Percentiles rank a stretch among this genome's conserved stretches.
Evolutionary conservation across 305 asterid species (phyloP).

Genomic region (Solanum hybrid): DNA sequence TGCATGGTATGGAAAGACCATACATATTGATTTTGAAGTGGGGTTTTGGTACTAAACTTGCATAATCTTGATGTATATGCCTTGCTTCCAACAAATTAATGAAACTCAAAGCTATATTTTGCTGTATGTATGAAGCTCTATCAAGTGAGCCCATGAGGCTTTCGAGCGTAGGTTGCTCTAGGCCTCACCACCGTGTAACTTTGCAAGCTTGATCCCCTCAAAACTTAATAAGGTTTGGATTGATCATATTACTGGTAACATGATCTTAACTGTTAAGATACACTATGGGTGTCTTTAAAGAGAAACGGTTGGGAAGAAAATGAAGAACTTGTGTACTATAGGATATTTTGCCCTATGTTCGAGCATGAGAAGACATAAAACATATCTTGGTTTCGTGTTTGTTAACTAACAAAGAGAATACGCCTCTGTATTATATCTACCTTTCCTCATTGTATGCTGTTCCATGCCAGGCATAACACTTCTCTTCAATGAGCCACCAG

Average conservation of each 20-base stretch:
- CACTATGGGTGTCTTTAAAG: not conserved
- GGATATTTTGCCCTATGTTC: not conserved
- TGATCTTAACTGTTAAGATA: not conserved
- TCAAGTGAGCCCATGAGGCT: not conserved
- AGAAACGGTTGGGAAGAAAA: not conserved
- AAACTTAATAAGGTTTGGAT: not conserved
- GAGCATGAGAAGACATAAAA: not conserved
- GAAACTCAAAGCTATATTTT: not conserved
- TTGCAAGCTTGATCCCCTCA: not conserved
- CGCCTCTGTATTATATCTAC: not conserved
- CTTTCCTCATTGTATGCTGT: conserved; percentile 19
- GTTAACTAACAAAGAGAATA: not conserved
- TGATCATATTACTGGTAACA: not conserved
- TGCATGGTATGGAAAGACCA: not conserved
- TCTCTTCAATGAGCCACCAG: conserved; percentile 93
- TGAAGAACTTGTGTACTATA: not conserved
- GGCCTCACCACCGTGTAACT: not conserved
- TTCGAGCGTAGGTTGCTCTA: not conserved
- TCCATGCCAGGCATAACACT: conserved; percentile 68
- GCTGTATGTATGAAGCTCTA: not conserved
- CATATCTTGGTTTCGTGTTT: not conserved
- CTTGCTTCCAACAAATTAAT: not conserved
- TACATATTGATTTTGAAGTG: not conserved
- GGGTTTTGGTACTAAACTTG: not conserved
- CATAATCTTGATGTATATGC: not conserved